These are phyloP conservation scores for Micractinium sp. DNA, from an alignment of 139 green algal genomes.

Conservation along the genomic window DNA sequence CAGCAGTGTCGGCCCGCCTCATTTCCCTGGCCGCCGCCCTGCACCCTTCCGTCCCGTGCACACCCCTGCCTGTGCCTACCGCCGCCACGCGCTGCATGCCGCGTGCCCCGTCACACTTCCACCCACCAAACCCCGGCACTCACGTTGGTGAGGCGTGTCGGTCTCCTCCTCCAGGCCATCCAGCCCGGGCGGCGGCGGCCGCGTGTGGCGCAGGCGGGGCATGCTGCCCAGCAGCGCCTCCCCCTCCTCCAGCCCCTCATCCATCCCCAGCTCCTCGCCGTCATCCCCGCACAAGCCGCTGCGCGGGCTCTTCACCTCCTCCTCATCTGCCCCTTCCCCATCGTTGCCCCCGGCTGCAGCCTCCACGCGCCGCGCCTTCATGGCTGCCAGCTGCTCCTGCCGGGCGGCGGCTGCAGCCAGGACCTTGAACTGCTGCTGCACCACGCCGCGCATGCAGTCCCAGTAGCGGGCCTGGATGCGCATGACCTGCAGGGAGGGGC, in stretches of 20 bases:
- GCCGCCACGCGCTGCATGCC: too few relatives aligned
- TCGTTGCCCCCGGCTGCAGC: background rate
- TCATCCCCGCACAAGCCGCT: background rate
- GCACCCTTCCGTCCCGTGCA: too few relatives aligned
- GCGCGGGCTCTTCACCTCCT: background rate
- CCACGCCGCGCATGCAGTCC: conserved; percentile 25
- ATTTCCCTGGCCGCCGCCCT: too few relatives aligned
- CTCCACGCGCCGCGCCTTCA: background rate
- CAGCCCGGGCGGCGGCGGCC: background rate
- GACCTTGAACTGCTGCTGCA: conserved; percentile 32
- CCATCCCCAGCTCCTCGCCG: background rate
- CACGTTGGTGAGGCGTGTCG: conserved; percentile 31
- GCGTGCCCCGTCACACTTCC: too few relatives aligned
- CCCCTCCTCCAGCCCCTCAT: background rate
- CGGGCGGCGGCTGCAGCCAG: background rate
- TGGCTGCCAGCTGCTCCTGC: conserved; percentile 11
- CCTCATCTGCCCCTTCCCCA: background rate
- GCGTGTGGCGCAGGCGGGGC: background rate
- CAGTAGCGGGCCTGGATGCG: conserved; percentile 37
- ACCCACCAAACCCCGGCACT: background rate
- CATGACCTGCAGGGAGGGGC: conserved; percentile 11
- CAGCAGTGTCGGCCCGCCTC: background rate
- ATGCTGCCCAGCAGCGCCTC: background rate
- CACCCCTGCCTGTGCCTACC: background rate
- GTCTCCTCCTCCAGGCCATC: conserved; percentile 15